Percentiles rank a stretch among this genome's conserved stretches.
Evolutionary conservation across 192 early-diverging fungal species (phyloP).

Genomic region (Coemansia sp.): DNA sequence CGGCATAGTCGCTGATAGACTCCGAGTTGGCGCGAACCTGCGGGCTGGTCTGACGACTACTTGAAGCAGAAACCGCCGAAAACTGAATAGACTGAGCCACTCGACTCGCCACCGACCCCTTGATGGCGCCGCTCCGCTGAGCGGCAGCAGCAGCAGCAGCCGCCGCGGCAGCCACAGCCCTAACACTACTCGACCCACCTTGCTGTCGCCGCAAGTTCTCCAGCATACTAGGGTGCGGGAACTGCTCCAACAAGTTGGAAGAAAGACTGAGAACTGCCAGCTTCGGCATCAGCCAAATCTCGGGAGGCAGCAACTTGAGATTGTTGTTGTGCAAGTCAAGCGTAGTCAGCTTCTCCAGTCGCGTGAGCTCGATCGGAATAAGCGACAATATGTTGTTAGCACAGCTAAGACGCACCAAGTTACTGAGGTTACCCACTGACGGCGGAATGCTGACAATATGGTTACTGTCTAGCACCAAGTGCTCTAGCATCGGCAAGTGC

Average conservation of each 20-base stretch:
- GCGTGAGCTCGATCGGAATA: conserved; percentile 72
- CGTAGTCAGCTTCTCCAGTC: conserved; percentile 62
- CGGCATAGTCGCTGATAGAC: conserved; percentile 6
- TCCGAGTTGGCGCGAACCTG: conserved; percentile 44
- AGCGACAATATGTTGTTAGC: conserved; percentile 71
- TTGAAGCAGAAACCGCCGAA: conserved; percentile 30
- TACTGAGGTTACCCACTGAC: conserved; percentile 62
- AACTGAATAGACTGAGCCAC: conserved; percentile 37
- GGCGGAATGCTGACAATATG: conserved; percentile 69
- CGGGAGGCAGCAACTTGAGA: conserved; percentile 69
- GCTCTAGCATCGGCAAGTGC: conserved; percentile 61
- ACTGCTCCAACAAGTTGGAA: conserved; percentile 79
- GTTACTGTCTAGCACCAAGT: conserved; percentile 71
- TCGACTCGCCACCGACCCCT: conserved; percentile 20
- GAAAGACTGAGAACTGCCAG: conserved; percentile 73
- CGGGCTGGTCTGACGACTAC: conserved; percentile 42
- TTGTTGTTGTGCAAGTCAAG: conserved; percentile 83
- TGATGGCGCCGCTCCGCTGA: conserved; percentile 35
- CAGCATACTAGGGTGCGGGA: conserved; percentile 74
- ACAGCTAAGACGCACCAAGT: conserved; percentile 62
- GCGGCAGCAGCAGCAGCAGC: conserved; percentile 57
- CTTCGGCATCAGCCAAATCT: conserved; percentile 77
- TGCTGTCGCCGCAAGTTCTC: conserved; percentile 56
- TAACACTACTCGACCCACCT: conserved; percentile 49
- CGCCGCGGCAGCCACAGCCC: conserved; percentile 52